Conservation (phyloP, 345 rosid species). For the Carallia brachiata region DNA sequence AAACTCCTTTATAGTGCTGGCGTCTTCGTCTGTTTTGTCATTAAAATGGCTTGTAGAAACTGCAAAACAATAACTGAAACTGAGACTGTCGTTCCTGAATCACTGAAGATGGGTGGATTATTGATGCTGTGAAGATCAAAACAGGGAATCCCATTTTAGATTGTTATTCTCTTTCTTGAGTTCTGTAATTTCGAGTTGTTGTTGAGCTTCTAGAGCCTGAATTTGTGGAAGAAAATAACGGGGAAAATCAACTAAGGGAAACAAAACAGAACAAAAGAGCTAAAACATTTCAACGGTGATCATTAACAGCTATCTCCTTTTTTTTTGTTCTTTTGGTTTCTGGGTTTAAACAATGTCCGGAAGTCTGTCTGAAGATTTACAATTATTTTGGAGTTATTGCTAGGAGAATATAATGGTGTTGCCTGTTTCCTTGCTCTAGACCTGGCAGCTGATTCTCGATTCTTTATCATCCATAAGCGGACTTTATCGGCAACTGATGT, state of each 20-base stretch:
- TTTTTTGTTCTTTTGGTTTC: too few relatives aligned
- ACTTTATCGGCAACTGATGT: conserved; percentile 12
- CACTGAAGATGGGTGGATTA: background rate
- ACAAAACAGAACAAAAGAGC: background rate
- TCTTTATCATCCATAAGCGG: conserved; percentile 20
- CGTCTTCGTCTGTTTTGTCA: conserved; percentile 12
- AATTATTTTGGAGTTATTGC: too few relatives aligned
- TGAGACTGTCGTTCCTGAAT: too few relatives aligned
- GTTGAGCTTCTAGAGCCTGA: conserved; percentile 18
- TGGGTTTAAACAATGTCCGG: too few relatives aligned
- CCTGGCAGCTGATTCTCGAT: conserved; percentile 39
- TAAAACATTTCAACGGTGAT: background rate
- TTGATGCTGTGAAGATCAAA: background rate
- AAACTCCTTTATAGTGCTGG: conserved; percentile 17
- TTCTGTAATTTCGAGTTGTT: conserved; percentile 12
- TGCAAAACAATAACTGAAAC: background rate
- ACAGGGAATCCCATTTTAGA: conserved; percentile 1
- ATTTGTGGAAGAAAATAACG: background rate
- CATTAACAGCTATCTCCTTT: too few relatives aligned
- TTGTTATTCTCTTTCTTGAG: conserved; percentile 21
- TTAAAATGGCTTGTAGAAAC: conserved; percentile 12
- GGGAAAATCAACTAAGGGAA: background rate
- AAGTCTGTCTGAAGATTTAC: too few relatives aligned
- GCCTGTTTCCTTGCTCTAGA: conserved; percentile 38
- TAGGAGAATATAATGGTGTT: background rate